phyloP scores from a whole-genome alignment of 352 stramenopile genomes.

The Thraustochytrium sp. region DNA sequence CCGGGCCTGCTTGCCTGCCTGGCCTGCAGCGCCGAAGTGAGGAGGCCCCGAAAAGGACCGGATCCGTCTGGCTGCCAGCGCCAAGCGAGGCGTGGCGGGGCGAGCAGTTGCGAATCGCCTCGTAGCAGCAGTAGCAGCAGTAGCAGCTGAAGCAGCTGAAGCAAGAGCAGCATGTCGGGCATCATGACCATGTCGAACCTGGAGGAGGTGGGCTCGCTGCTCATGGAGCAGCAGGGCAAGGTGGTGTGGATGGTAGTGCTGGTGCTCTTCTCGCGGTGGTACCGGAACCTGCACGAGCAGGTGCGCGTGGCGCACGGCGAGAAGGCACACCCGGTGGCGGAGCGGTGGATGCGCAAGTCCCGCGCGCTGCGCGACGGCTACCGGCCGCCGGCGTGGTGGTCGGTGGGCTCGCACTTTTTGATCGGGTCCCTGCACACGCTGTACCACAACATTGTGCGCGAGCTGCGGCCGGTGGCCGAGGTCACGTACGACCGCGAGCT shows the following conservation, averaged over 20 bases:
- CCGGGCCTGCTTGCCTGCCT: no score
- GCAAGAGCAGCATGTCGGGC: no score
- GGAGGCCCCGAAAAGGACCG: no score
- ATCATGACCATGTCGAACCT: neutral
- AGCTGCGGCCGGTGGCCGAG: neutral
- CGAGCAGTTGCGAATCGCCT: no score
- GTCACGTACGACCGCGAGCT: constrained; percentile 37
- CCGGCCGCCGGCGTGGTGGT: constrained; percentile 31
- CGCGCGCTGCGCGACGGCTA: constrained; percentile 20
- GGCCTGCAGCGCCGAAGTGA: no score
- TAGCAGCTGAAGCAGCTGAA: no score
- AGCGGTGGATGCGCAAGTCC: neutral
- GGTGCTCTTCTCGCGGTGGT: constrained; percentile 12
- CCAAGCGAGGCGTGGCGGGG: no score
- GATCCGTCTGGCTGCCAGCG: no score
- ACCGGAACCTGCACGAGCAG: constrained; percentile 29
- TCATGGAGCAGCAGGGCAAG: neutral
- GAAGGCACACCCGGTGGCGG: constrained; percentile 20
- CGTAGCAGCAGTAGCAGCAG: no score
- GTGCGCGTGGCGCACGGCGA: constrained; percentile 22
- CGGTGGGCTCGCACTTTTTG: constrained; percentile 27
- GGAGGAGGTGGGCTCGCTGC: neutral
- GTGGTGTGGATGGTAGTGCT: neutral
- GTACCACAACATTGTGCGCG: constrained; percentile 33
- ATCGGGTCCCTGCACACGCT: constrained; percentile 33